Conservation (phyloP, 2,329 filamentous ascomycete genomes). For the Teratosphaeria destructans region DNA sequence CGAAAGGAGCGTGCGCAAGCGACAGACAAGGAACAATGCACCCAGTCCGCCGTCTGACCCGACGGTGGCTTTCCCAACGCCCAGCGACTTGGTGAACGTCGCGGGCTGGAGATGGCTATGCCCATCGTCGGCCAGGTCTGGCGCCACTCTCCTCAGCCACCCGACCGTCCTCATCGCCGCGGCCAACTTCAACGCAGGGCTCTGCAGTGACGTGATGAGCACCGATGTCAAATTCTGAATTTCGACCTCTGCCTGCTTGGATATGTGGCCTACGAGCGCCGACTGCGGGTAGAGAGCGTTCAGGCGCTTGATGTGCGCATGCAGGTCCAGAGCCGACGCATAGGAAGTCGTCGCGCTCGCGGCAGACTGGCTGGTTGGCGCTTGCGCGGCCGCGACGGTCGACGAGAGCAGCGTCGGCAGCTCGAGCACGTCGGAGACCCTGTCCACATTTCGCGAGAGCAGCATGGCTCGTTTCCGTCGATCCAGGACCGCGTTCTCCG, state of each 20-base stretch:
- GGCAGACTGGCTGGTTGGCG: slow-evolving; percentile 32
- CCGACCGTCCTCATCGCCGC: slow-evolving; percentile 83
- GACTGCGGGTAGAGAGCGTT: slow-evolving; percentile 75
- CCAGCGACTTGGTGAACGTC: background rate
- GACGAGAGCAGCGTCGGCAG: slow-evolving; percentile 77
- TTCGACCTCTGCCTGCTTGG: slow-evolving; percentile 67
- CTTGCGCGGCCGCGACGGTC: slow-evolving; percentile 50
- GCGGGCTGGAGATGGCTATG: background rate
- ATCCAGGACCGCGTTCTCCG: slow-evolving; percentile 52
- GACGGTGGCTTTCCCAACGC: background rate
- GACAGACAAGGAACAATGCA: slow-evolving; percentile 76
- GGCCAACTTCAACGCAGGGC: slow-evolving; percentile 73
- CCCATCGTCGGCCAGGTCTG: slow-evolving; percentile 53
- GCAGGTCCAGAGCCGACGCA: slow-evolving; percentile 78
- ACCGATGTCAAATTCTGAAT: slow-evolving; percentile 84
- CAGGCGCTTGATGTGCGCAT: slow-evolving; percentile 84
- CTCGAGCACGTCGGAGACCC: slow-evolving; percentile 82
- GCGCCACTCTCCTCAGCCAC: slow-evolving; percentile 78
- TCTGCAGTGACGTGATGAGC: slow-evolving; percentile 66
- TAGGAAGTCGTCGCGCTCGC: slow-evolving; percentile 53
- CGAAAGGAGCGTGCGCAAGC: slow-evolving; percentile 65
- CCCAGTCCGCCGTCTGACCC: slow-evolving; percentile 58
- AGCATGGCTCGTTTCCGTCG: slow-evolving; percentile 70
- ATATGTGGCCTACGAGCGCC: slow-evolving; percentile 60
- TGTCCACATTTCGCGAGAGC: slow-evolving; percentile 75